Evolutionary conservation across 768 basidiomycete species (phyloP), one percentile per base, ranked within the genome.

Genomic region (Tulasnella sp.): DNA sequence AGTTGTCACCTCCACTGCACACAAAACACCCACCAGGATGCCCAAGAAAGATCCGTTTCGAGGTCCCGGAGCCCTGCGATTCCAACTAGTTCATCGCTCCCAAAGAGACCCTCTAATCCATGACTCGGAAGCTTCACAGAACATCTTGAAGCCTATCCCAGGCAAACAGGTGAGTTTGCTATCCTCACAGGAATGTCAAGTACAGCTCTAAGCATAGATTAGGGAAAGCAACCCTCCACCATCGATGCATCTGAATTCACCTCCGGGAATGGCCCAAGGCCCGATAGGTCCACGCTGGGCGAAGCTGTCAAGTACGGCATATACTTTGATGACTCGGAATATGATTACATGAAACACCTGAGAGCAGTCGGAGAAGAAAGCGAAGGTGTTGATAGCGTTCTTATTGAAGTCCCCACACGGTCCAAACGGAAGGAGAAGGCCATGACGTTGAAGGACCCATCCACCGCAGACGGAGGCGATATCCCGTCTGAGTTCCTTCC

Each of bases 291-390:
- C 23, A 84, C 83, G 60, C 74, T 84, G 49, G 96, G 94, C 57
- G 88, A 98, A 71, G 96, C 96, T 0, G 73, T 85, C 5, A 67
- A 80, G 7, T 93, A 97, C 68, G 96, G 92, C 3, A 72, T 99
- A 66, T 89, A 89, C 71, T 98, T 80, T 70, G 92, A 98, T 71
- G 93, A 99, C 66, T 84, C 88, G 5, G 79, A 91, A 59, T 99
- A 99, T 73, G 88, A 99, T 70, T 99, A 99, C 73, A 91, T 97
- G 87, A 85, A 93, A 68, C 96, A 99, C 70, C 78, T 99, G 41
- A 83, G 89, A 11, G 64, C 78, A 2, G 80, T 88, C 49, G 89
- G 88, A 3, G 65, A 78, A 11, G 77, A 83, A 57, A 86, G 88
- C 66, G 86, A 83, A 41, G 86, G 86, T 9, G 80, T 86, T 6